Evolutionary conservation across 257 asterid genomes (phyloP), one percentile per base, ranked within the genome.

Genomic region (Phtheirospermum japonicum): DNA sequence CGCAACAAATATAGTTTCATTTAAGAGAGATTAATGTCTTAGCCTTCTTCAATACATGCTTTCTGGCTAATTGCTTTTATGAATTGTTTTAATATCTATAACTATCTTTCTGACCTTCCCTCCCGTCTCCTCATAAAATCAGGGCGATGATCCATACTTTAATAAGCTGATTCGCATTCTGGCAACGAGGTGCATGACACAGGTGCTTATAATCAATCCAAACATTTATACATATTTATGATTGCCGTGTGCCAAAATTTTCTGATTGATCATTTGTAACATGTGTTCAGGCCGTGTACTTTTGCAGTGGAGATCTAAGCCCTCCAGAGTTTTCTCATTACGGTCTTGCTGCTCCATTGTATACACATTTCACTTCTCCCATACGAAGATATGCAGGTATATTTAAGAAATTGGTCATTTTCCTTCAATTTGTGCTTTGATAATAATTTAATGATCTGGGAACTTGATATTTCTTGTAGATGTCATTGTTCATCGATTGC

Each of bases 101-200:
- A 52, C 54, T 71, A 4, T 57, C 59, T 48, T 55, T 62, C 51
- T 72, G 64, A 61, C 48, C 12, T 48, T 61, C 58, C 18, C 65
- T 20, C 17, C 18, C 17, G 28, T 11, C 48, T 28, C 14, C 37
- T 60, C 65, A n/a, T 20, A 50, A 51, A 48, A 59, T 39, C 84
- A 91, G 98, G 93, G 95, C 18, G 80, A 72, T 48, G 99, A 93
- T 77, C 96, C 96, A 33, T 93, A 89, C 83, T 89, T 93, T 54
- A 93, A 93, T 76, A 93, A 93, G 82, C 79, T 93, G 73, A 89
- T 93, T 46, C 96, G 99, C 34, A 93, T 93, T 73, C 84, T 93
- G 80, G 91, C 99, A 37, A 89, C 99, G 63, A 89, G 99, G 75
- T 93, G 99, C 95, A 93, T 93, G 99, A 73, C 97, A 30, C 99